Conservation (phyloP, 768 basidiomycete genomes). For the Kwoniella heveanensis region DNA sequence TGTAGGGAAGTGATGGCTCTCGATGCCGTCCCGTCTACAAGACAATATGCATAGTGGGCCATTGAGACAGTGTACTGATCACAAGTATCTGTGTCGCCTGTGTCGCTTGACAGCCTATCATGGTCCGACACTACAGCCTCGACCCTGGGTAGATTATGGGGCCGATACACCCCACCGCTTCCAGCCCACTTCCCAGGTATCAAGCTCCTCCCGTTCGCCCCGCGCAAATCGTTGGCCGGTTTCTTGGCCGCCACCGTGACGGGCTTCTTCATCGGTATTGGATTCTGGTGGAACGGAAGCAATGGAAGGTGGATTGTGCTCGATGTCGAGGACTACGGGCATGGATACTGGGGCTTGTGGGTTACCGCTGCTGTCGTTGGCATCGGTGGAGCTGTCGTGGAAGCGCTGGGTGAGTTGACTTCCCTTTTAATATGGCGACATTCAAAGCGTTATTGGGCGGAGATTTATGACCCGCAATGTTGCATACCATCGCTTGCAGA, state of each 20-base stretch:
- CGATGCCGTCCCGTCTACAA: too few relatives aligned
- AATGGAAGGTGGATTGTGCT: constrained; percentile 45
- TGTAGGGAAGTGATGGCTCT: too few relatives aligned
- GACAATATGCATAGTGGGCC: too few relatives aligned
- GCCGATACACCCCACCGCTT: constrained; percentile 67
- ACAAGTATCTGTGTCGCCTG: too few relatives aligned
- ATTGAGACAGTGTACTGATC: too few relatives aligned
- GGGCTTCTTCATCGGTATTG: constrained; percentile 66
- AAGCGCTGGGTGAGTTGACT: constrained; percentile 78
- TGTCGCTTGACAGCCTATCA: constrained; percentile 68
- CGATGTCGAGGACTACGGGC: constrained; percentile 26
- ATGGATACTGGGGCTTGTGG: constrained; percentile 57
- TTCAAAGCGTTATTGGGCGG: neutral
- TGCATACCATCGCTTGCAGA: constrained; percentile 60
- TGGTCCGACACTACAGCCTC: constrained; percentile 97
- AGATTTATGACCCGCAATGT: too few relatives aligned
- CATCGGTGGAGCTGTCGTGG: constrained; percentile 78
- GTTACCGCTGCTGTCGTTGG: constrained; percentile 69
- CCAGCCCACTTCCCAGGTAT: constrained; percentile 59
- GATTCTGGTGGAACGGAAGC: constrained; percentile 65
- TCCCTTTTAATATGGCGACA: too few relatives aligned
- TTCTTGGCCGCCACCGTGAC: constrained; percentile 77
- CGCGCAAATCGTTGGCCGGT: constrained; percentile 81
- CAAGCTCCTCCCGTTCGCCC: constrained; percentile 67
- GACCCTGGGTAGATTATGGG: constrained; percentile 83